Conservation (phyloP, 2,329 filamentous ascomycete genomes). For the Pseudofabraea citricarpa region DNA sequence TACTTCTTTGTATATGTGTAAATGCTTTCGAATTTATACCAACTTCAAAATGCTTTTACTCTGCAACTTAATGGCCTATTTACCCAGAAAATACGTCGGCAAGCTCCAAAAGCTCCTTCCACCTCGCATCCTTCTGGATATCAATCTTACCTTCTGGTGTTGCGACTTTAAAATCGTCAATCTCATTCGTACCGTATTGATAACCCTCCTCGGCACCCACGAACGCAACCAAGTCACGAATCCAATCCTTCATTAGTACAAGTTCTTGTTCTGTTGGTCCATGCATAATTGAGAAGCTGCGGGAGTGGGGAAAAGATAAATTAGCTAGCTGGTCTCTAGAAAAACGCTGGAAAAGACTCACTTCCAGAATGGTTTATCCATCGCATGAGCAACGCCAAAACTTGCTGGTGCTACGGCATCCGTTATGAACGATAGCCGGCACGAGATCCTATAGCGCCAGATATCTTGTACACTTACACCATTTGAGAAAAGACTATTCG, state of each 20-base stretch:
- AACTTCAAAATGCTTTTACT: neutral
- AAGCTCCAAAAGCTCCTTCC: constrained; percentile 27
- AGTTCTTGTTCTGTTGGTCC: constrained; percentile 31
- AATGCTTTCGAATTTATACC: too few relatives aligned
- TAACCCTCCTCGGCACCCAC: constrained; percentile 28
- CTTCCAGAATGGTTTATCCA: constrained; percentile 40
- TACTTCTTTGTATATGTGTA: too few relatives aligned
- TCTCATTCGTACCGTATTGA: constrained; percentile 28
- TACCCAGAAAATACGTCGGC: constrained; percentile 24
- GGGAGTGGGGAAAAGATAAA: neutral
- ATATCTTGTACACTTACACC: constrained; percentile 30
- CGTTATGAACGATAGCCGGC: constrained; percentile 36
- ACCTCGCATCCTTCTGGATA: constrained; percentile 30
- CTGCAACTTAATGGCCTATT: too few relatives aligned
- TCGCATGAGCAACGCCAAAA: constrained; percentile 33
- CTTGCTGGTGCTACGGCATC: constrained; percentile 32
- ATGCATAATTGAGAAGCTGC: constrained; percentile 33
- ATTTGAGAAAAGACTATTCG: constrained; percentile 25
- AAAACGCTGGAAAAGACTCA: constrained; percentile 17
- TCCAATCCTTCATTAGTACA: constrained; percentile 34
- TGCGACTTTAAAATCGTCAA: constrained; percentile 32
- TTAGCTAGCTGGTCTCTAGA: too few relatives aligned
- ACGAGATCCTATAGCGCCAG: constrained; percentile 38
- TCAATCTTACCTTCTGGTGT: constrained; percentile 29
- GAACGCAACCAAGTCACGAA: constrained; percentile 32